Evolutionary conservation across 305 asterid genomes (phyloP), one percentile per base, ranked within the genome.

Genomic region (Fraxinus latifolia): DNA sequence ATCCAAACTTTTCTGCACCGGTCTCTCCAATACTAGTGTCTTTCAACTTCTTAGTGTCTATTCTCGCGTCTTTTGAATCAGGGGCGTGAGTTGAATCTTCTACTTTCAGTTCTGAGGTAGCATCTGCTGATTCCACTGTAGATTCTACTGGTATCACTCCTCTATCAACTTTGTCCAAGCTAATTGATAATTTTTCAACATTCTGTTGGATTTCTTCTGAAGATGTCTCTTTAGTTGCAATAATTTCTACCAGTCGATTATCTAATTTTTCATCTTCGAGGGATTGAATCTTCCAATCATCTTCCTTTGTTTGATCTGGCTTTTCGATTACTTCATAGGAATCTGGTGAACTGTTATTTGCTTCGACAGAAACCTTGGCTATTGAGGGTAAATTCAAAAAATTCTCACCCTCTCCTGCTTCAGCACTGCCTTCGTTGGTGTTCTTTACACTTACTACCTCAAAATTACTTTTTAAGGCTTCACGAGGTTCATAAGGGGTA

Each of bases 331-430:
- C 78, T 71, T 74, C 37, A 79, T 32, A 53, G 80, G 79, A 71
- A 34, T 85, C 80, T 72, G 84, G 50, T 39, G 87, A 47, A 81
- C 53, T 80, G 58, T 31, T 76, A 36, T 79, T 82, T 83, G 80
- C 84, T 80, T 87, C 88, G 76, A 65, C 50, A 78, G 82, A 77
- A 85, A 65, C 89, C 78, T 89, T 80, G 62, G 70, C 81, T 80
- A 29, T 82, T 17, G 84, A 84, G 82, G 90, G 84, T 78, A 89
- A 68, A 84, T 23, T 76, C 50, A 79, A 87, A 90, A 89, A 72
- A 15, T 27, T 68, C 72, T 83, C 89, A 15, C 84, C 90, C 81
- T 82, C 92, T 74, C 78, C 74, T 60, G 79, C 39, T 81, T 79
- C 74, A 25, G 31, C 53, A 77, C 71, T 70, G 74, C 82, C 79